Percentiles rank a stretch among this genome's conserved stretches.
Conservation (phyloP, 352 stramenopile genomes). For the Globisporangium splendens region DNA sequence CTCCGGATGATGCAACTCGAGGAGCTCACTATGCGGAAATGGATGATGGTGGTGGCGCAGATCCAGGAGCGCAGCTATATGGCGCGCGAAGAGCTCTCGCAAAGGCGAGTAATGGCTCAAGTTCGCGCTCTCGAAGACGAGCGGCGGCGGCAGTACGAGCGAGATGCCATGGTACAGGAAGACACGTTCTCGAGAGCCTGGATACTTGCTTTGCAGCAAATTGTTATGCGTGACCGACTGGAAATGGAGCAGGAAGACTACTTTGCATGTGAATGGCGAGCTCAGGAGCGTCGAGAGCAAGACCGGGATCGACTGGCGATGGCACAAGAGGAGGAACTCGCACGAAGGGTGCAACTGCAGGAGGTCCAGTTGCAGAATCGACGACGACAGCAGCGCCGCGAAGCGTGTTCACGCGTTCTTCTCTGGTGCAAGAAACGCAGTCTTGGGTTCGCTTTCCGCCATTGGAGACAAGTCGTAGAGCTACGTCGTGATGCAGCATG, state of each 20-base stretch:
- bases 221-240: constrained; percentile 7
- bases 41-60: not conserved
- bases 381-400: not conserved
- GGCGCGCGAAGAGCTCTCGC: constrained; percentile 22
- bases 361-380: constrained; percentile 1
- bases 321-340: constrained; percentile 12
- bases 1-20: constrained; percentile 18
- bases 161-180: constrained; percentile 29
- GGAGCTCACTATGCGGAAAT: constrained; percentile 4
- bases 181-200: constrained; percentile 13
- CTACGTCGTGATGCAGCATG: not conserved
- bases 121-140: constrained; percentile 16
- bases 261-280: not conserved
- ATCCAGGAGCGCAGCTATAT: not conserved
- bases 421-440: not conserved
- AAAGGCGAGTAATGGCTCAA: constrained; percentile 25
- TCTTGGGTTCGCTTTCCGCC: constrained; percentile 1
- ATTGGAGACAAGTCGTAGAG: not conserved
- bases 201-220: not conserved
- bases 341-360: constrained; percentile 2
- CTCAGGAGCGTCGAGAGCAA: constrained; percentile 10
- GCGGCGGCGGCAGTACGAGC: constrained; percentile 17
- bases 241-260: constrained; percentile 22
- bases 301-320: constrained; percentile 13
- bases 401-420: not conserved